phyloP scores from a whole-genome alignment of 768 basidiomycete species.

The Rhizopogon vulgaris region DNA sequence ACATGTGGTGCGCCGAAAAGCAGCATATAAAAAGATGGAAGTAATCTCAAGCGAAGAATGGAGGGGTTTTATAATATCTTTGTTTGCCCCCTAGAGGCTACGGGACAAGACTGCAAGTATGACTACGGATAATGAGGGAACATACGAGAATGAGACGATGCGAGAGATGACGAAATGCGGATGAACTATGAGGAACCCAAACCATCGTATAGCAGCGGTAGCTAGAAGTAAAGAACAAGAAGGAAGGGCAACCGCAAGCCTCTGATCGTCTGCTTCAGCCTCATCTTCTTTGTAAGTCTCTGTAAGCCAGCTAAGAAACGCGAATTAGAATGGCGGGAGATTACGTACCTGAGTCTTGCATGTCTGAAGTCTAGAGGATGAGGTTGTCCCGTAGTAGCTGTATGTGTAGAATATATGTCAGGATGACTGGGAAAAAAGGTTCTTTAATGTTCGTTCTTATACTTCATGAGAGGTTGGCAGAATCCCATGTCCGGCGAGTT shows the following conservation, averaged over 20 bases:
- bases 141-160: constrained; percentile 26
- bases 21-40: too few relatives aligned
- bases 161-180: constrained; percentile 26
- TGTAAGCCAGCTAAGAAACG: constrained; percentile 22
- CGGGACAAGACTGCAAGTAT: constrained; percentile 21
- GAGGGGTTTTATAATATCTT: constrained; percentile 21
- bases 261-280: constrained; percentile 63
- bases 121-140: constrained; percentile 31
- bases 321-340: background rate
- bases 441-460: too few relatives aligned
- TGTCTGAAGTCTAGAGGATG: constrained; percentile 96
- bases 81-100: constrained; percentile 19
- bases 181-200: constrained; percentile 22
- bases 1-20: too few relatives aligned
- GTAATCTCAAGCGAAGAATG: too few relatives aligned
- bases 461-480: too few relatives aligned
- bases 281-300: constrained; percentile 76
- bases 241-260: constrained; percentile 9
- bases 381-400: constrained; percentile 96
- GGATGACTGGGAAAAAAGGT: too few relatives aligned
- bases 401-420: constrained; percentile 34
- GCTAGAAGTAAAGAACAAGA: constrained; percentile 13
- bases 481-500: too few relatives aligned
- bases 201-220: constrained; percentile 8
- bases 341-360: constrained; percentile 82